Percentiles rank a stretch among this genome's conserved stretches.
Conservation (phyloP, 371 early-diverging fungal genomes). For the Quaeritorhiza haematococci region DNA sequence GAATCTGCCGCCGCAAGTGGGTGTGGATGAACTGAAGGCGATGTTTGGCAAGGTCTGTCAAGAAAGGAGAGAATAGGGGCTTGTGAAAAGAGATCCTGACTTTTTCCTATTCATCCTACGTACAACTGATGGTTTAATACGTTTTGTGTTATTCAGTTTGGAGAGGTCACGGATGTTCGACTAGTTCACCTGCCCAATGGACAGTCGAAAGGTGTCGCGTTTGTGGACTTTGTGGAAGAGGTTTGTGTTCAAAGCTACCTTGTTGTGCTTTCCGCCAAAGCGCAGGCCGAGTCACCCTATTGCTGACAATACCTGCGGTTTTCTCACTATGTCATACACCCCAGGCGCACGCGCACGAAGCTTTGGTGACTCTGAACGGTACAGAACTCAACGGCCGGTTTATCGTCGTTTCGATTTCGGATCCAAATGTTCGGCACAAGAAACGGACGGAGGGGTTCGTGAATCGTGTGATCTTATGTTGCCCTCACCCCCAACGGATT, state of each 20-base stretch:
- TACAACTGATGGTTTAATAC: neutral
- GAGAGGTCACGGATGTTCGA: conserved; percentile 26
- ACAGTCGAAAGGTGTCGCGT: conserved; percentile 29
- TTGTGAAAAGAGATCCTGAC: neutral
- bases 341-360: conserved; percentile 28
- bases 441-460: conserved; percentile 6
- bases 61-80: neutral
- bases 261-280: too few species aligned
- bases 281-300: neutral
- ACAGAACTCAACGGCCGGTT: conserved; percentile 25
- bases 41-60: conserved; percentile 28
- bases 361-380: conserved; percentile 34
- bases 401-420: conserved; percentile 37
- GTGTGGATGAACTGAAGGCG: conserved; percentile 26
- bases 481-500: neutral
- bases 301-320: neutral
- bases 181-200: conserved; percentile 18
- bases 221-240: conserved; percentile 35
- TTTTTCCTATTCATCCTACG: neutral
- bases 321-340: neutral
- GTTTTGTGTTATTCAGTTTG: conserved; percentile 21
- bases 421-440: conserved; percentile 37
- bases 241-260: conserved; percentile 12
- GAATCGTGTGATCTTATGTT: neutral
- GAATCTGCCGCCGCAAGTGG: conserved; percentile 28